These are phyloP conservation scores for Penicillium subrubescens DNA, from an alignment of 495 filamentous ascomycete genomes.

Conservation along the genomic window DNA sequence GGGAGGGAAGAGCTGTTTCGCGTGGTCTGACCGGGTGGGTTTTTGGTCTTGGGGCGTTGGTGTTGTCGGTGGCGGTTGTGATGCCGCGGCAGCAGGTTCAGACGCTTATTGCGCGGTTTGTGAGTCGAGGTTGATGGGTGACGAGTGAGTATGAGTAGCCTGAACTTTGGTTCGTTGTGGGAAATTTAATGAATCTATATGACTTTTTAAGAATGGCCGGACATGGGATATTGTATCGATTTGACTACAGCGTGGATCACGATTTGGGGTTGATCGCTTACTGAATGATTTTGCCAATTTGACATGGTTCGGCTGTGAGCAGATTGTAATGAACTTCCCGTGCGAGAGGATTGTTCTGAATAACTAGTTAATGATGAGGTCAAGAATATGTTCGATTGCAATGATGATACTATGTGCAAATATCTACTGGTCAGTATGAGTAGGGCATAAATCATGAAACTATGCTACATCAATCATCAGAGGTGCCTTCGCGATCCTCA, in stretches of 20 bases:
- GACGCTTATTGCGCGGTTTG: not conserved
- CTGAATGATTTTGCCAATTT: not conserved
- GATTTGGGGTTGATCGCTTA: not conserved
- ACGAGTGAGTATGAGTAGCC: not conserved
- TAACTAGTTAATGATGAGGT: not conserved
- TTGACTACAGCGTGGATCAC: not conserved
- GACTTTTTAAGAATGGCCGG: not conserved
- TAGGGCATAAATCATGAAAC: not conserved
- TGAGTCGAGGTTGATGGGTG: not conserved
- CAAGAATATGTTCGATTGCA: slow-evolving; percentile 4
- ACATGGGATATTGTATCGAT: not conserved
- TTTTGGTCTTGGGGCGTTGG: slow-evolving; percentile 18
- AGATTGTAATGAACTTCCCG: not conserved
- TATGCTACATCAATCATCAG: slow-evolving; percentile 36
- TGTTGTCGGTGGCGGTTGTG: slow-evolving; percentile 10
- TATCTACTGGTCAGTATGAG: not conserved
- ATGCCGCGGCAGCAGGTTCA: not conserved
- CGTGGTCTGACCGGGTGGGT: slow-evolving; percentile 15
- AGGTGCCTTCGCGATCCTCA: slow-evolving; percentile 43
- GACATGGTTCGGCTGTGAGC: not conserved
- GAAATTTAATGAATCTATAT: not conserved
- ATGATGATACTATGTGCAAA: slow-evolving; percentile 5
- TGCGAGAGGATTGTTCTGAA: not conserved
- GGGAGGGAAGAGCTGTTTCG: slow-evolving; percentile 52
- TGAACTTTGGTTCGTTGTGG: not conserved